Conservation (phyloP, 257 asterid genomes). For the Solanum dulcamara region DNA sequence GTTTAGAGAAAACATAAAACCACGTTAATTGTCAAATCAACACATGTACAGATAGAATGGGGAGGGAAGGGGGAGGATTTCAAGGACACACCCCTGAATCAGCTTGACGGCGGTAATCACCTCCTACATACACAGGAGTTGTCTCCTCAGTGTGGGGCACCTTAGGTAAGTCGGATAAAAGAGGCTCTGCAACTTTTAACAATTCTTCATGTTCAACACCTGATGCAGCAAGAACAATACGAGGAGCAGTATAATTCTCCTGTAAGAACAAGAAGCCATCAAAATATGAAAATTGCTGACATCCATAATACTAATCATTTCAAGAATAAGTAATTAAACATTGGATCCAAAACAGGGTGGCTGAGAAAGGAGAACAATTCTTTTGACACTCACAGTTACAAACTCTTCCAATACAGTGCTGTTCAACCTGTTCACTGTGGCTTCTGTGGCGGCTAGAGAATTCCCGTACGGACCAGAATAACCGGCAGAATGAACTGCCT, state of each 20-base stretch:
- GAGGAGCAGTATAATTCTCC: constrained; percentile 70
- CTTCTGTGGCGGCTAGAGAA: constrained; percentile 62
- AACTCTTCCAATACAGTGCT: constrained; percentile 63
- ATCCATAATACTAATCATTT: neutral
- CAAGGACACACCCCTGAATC: constrained; percentile 62
- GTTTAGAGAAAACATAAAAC: neutral
- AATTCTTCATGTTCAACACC: constrained; percentile 83
- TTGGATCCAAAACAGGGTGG: neutral
- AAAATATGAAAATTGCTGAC: neutral
- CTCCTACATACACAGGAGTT: constrained; percentile 59
- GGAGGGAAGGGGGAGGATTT: neutral
- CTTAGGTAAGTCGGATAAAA: constrained; percentile 57
- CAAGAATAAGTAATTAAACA: neutral
- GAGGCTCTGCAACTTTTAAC: constrained; percentile 66
- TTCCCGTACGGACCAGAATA: constrained; percentile 53
- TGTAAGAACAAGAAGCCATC: constrained; percentile 11
- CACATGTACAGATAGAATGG: neutral
- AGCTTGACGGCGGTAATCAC: constrained; percentile 68
- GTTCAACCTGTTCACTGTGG: constrained; percentile 40
- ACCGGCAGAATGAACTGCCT: constrained; percentile 76
- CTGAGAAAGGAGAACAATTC: neutral
- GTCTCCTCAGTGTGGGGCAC: constrained; percentile 33
- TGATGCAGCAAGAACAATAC: constrained; percentile 81
- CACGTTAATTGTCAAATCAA: neutral
- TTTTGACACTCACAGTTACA: constrained; percentile 47